Evolutionary conservation across 495 filamentous ascomycete genomes (phyloP), one percentile per base, ranked within the genome.

Genomic region (Podospora appendiculata): DNA sequence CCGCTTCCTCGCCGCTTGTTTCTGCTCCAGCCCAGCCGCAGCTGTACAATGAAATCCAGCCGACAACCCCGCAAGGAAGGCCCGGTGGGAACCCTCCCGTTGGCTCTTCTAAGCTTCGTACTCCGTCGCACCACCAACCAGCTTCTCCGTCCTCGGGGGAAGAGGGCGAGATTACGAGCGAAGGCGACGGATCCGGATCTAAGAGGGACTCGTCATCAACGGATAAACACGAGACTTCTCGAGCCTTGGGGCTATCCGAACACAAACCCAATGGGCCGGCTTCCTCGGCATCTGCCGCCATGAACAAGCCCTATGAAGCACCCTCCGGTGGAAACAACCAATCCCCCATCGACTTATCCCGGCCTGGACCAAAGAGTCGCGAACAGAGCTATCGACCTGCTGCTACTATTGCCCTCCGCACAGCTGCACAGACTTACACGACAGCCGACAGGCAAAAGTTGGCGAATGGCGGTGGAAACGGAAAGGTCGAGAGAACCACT

Each of bases 101-200:
- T 47, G 19, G 12, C 11, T 12, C 8, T 10, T 47, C 45, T 33
- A 13, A 33, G 6, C 13, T n/a, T 13, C 19, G 13, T 8, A 1
- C 45, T 14, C 25, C 32, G 6, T 16, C 25, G 25, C 5, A 25
- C 25, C 25, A 25, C 25, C 25, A 25, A 25, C 2, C 25, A 25
- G 25, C 25, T 25, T 25, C 18, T 1, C 13, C 16, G 6, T 43
- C 19, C 3, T 33, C 42, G 50, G 36, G 40, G 32, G 45, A 52
- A n/a, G 45, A 48, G 39, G 54, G 44, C 11, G 54, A 52, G 18
- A 14, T 33, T 12, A 45, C 46, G 6, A 41, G n/a, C 25, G 14
- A 18, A 45, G 40, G 2, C 11, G 13, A 12, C n/a, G 4, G 9
- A 10, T 35, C 4, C 12, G 1, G 13, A 3, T 42, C 14, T 18